phyloP scores from a whole-genome alignment of 345 rosid species.

The Anastatica hierochuntica region DNA sequence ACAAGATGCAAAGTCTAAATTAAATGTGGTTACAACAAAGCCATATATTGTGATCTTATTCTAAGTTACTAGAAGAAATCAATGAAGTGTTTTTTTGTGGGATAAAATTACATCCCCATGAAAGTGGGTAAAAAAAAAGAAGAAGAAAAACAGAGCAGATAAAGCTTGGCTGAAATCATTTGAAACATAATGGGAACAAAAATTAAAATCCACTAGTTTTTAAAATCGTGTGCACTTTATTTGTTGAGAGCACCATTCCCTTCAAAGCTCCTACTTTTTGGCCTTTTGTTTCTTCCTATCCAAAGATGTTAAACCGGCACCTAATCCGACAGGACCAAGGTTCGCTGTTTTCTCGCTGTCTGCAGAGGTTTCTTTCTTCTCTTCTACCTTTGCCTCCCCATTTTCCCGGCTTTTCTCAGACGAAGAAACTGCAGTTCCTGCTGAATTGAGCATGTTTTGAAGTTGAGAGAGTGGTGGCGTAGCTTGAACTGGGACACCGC shows the following conservation, averaged over 20 bases:
- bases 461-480: constrained; percentile 69
- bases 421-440: constrained; percentile 6
- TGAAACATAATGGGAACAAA: too few species aligned
- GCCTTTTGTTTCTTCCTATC: constrained; percentile 68
- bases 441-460: constrained; percentile 44
- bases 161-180: too few species aligned
- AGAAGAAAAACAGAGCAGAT: too few species aligned
- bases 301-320: constrained; percentile 62
- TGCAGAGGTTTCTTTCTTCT: constrained; percentile 22
- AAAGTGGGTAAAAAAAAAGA: too few species aligned
- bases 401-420: constrained; percentile 35
- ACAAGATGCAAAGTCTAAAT: too few species aligned
- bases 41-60: too few species aligned
- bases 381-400: constrained; percentile 30
- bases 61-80: too few species aligned
- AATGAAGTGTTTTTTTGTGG: too few species aligned
- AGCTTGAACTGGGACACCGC: constrained; percentile 68
- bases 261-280: constrained; percentile 26
- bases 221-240: too few species aligned
- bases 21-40: too few species aligned
- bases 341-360: constrained; percentile 29
- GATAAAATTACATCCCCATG: too few species aligned
- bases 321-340: constrained; percentile 74
- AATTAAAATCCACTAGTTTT: too few species aligned
- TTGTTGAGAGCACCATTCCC: constrained; percentile 9